phyloP scores from a whole-genome alignment of 1,139 yeast genomes.

The Suhomyces choctaworum region DNA sequence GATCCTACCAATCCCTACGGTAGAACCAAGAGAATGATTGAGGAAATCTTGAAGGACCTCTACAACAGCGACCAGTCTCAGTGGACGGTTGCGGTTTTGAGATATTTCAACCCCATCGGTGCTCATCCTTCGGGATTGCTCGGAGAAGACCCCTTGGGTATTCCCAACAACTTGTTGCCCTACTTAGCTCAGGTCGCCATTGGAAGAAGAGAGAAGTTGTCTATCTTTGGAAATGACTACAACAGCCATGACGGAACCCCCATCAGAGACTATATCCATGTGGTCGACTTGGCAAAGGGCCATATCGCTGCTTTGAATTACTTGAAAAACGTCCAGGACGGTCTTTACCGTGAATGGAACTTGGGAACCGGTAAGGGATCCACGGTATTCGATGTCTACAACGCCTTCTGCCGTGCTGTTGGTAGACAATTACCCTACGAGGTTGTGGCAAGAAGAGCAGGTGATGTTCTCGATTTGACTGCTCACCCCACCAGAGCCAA shows the following conservation, averaged over 20 bases:
- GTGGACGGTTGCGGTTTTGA: constrained; percentile 66
- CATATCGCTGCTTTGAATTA: constrained; percentile 71
- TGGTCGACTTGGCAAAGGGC: constrained; percentile 79
- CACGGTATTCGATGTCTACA: constrained; percentile 71
- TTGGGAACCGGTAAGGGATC: constrained; percentile 80
- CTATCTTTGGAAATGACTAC: constrained; percentile 69
- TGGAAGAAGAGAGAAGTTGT: constrained; percentile 66
- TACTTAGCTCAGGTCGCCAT: constrained; percentile 77
- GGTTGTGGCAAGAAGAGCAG: constrained; percentile 67
- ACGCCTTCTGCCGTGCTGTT: constrained; percentile 68
- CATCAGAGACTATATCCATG: constrained; percentile 80
- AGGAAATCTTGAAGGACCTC: constrained; percentile 60
- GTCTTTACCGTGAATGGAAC: constrained; percentile 77
- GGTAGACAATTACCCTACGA: constrained; percentile 67
- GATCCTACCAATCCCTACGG: constrained; percentile 83
- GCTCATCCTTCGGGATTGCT: constrained; percentile 80
- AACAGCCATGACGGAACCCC: constrained; percentile 78
- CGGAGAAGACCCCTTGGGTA: constrained; percentile 80
- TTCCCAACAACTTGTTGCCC: constrained; percentile 76
- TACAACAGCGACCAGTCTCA: constrained; percentile 41
- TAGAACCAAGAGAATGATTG: constrained; percentile 66
- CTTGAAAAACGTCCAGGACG: constrained; percentile 34
- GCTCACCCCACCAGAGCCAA: constrained; percentile 72
- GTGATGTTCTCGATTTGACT: constrained; percentile 75
- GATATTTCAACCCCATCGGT: constrained; percentile 83